Evolutionary conservation across 257 asterid genomes (phyloP).

Genomic region (Scutellaria minor): DNA sequence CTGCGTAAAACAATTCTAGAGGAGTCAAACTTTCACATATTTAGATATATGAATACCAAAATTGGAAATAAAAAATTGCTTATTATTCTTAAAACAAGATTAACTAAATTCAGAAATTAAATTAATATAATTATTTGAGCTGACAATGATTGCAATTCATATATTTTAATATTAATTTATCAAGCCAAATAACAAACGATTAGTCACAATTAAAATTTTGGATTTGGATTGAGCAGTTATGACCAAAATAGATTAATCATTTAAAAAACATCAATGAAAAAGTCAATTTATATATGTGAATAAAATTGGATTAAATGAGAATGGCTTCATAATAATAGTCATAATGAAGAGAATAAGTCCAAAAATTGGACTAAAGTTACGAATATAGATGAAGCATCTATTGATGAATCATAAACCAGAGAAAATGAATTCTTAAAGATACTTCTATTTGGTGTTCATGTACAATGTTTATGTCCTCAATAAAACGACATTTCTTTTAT

Average conservation of each 20-base stretch:
- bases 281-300: background rate
- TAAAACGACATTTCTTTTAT: background rate
- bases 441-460: background rate
- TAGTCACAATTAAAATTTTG: too few relatives aligned
- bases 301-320: background rate
- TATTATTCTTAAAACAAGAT: too few relatives aligned
- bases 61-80: too few relatives aligned
- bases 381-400: conserved; percentile 13
- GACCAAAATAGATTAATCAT: background rate
- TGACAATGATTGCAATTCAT: too few relatives aligned
- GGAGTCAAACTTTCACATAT: too few relatives aligned
- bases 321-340: background rate
- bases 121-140: too few relatives aligned
- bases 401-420: background rate
- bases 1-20: too few relatives aligned
- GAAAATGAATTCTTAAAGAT: background rate
- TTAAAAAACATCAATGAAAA: background rate
- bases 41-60: too few relatives aligned
- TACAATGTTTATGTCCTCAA: background rate
- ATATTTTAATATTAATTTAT: too few relatives aligned
- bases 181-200: too few relatives aligned
- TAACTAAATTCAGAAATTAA: too few relatives aligned
- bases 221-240: too few relatives aligned
- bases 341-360: background rate
- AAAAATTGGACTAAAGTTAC: conserved; percentile 7